A percentile compares a stretch with the other conserved stretches of the same genome.
Conservation (phyloP, 495 filamentous ascomycete species). For the Penicillium dipodomyicola region DNA sequence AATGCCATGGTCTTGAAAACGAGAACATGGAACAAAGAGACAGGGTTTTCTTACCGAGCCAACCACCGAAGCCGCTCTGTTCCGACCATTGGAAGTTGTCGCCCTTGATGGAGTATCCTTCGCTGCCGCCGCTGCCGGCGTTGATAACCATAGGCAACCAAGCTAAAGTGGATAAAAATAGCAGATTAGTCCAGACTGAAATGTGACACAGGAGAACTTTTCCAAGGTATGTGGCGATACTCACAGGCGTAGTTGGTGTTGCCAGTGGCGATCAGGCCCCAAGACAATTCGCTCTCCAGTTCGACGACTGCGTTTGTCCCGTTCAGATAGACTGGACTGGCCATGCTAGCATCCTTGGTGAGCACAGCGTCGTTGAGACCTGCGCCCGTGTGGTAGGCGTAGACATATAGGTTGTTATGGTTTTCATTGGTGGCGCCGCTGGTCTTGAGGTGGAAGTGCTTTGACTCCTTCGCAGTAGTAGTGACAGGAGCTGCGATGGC, state of each 20-base stretch:
- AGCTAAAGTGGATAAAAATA: slow-evolving; percentile 20
- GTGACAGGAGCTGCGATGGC: slow-evolving; percentile 25
- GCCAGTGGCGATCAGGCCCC: slow-evolving; percentile 33
- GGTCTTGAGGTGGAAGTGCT: slow-evolving; percentile 46
- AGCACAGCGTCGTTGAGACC: slow-evolving; percentile 48
- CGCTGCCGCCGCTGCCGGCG: slow-evolving; percentile 28
- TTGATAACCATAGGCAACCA: slow-evolving; percentile 48
- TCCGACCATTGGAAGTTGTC: slow-evolving; percentile 39
- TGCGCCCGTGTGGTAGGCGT: slow-evolving; percentile 50
- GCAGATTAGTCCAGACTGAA: not conserved
- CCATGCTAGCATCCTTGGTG: slow-evolving; percentile 21
- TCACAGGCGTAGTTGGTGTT: slow-evolving; percentile 28
- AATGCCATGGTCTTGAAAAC: slow-evolving; percentile 1
- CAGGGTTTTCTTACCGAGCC: slow-evolving; percentile 43
- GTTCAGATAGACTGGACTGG: slow-evolving; percentile 41
- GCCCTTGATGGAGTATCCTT: slow-evolving; percentile 41
- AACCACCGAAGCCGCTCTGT: slow-evolving; percentile 46
- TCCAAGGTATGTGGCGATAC: slow-evolving; percentile 3
- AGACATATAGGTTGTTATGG: slow-evolving; percentile 46
- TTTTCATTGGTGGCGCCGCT: slow-evolving; percentile 28
- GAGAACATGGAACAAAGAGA: slow-evolving; percentile 8
- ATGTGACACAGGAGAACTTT: not conserved
- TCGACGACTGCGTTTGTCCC: slow-evolving; percentile 29
- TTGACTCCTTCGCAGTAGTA: slow-evolving; percentile 12
- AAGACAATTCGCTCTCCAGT: slow-evolving; percentile 25